Base-by-base conservation (phyloP, 1,284 basidiomycete genomes). In the Pseudozyma pruni region DNA sequence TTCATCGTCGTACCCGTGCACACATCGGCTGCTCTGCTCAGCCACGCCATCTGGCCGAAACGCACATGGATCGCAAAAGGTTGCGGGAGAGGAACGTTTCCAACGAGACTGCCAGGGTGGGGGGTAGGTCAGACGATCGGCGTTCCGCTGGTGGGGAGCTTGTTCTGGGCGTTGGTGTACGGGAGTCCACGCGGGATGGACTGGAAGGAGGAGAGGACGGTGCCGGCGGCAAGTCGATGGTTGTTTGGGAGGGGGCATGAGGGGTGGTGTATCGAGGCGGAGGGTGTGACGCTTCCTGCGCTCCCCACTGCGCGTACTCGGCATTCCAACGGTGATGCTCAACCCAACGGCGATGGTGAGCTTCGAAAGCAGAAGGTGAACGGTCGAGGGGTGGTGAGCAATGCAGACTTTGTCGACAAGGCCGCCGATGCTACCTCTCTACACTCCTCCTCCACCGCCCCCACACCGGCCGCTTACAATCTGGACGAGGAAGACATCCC, bases 131-230 rank as follows among this genome's bases (percentile, higher is more conserved):
- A 61, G 39, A 60, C 63, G 33, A 4, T 67, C 2, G 34, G 22
- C 0, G 42, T 67, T 4, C 63, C 57, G n/a, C 1, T 67, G 10
- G 31, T 67, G 11, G 53, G 52, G 1, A 56, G 57, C 25, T 11
- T 67, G n/a, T 57, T 67, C 14, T 67, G 63, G 63, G 63, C 63
- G 8, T 11, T 56, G 8, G 57, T 60, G 20, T 67, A 67, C 20
- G 63, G 63, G 0, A 49, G 53, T 1, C 63, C 63, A 6, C 35
- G 27, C 6, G 49, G 51, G 20, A 54, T 56, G 44, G 53, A 33
- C 2, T 53, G 56, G 53, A 25, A 37, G 17, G 63, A 67, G 27
- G 48, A 60, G 39, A 37, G 51, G 1, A 57, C 56, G 34, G 22
- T 67, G 8, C 63, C 57, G 3, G 19, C n/a, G 31, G 33, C 39